Evolutionary conservation across 1,284 basidiomycete species (phyloP).

Genomic region (Rhizoctonia solani): DNA sequence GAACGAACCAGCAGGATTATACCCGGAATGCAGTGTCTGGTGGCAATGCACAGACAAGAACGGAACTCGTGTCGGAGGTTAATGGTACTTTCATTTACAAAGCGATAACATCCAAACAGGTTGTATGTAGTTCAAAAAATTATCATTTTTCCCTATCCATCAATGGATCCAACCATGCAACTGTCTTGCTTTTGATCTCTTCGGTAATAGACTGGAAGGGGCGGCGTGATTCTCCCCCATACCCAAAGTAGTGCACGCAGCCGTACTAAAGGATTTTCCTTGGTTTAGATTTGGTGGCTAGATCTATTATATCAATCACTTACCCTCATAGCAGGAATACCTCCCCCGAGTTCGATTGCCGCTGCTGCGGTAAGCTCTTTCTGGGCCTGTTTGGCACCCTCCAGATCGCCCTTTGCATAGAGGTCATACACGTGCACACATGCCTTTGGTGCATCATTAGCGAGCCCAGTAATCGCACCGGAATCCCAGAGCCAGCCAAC

Average conservation of each 20-base stretch:
- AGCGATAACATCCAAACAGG: background rate
- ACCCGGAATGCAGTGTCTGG: constrained; percentile 41
- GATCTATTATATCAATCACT: background rate
- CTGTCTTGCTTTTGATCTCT: constrained; percentile 34
- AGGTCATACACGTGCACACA: constrained; percentile 43
- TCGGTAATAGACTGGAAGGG: constrained; percentile 34
- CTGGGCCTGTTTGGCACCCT: constrained; percentile 38
- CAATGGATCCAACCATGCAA: constrained; percentile 35
- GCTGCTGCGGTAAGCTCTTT: constrained; percentile 38
- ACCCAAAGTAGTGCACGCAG: constrained; percentile 39
- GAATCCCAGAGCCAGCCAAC: constrained; percentile 36
- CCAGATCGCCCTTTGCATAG: constrained; percentile 34
- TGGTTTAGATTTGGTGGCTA: background rate
- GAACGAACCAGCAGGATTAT: constrained; percentile 60
- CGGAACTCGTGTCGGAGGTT: constrained; percentile 40
- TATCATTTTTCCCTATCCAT: constrained; percentile 35
- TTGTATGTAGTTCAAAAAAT: background rate
- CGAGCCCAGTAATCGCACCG: constrained; percentile 47
- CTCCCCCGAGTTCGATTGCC: constrained; percentile 39
- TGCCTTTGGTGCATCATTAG: constrained; percentile 44
- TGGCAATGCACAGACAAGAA: constrained; percentile 42
- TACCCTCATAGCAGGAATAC: constrained; percentile 40
- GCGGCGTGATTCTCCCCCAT: constrained; percentile 39
- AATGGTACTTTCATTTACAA: background rate
- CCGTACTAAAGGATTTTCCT: constrained; percentile 34